A percentile compares a stretch with the other conserved stretches of the same genome.
These are phyloP conservation scores for Starmerella sirachaensis DNA, from an alignment of 805 yeast genomes.

Conservation along the genomic window DNA sequence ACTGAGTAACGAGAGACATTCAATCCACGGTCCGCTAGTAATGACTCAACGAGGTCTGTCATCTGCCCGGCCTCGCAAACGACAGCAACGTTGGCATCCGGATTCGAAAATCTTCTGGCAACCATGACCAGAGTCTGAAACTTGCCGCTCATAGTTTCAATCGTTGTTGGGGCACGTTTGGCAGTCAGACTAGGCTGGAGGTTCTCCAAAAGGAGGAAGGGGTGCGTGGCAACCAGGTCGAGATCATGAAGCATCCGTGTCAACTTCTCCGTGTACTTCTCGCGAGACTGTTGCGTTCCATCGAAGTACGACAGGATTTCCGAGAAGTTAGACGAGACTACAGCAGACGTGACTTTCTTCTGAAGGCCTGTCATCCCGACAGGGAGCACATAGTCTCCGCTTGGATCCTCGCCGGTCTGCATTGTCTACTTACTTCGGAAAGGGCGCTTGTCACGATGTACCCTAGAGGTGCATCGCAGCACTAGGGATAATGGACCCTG, in stretches of 20 bases:
- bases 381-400: slow-evolving; percentile 19
- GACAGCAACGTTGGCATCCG: slow-evolving; percentile 46
- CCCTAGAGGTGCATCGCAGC: too few species aligned
- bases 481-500: too few species aligned
- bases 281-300: slow-evolving; percentile 39
- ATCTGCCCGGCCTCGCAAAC: slow-evolving; percentile 58
- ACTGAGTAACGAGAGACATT: slow-evolving; percentile 59
- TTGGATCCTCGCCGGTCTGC: slow-evolving; percentile 4
- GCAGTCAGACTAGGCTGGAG: slow-evolving; percentile 56
- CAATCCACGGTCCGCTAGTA: slow-evolving; percentile 58
- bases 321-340: slow-evolving; percentile 79
- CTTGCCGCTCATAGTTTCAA: slow-evolving; percentile 46
- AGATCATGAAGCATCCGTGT: slow-evolving; percentile 64
- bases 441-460: background rate
- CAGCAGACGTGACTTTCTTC: slow-evolving; percentile 79
- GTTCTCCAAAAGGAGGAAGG: slow-evolving; percentile 72
- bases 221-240: slow-evolving; percentile 75
- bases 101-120: slow-evolving; percentile 40
- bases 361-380: slow-evolving; percentile 37
- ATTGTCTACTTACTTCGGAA: background rate
- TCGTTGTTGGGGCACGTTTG: slow-evolving; percentile 55
- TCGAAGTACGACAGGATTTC: slow-evolving; percentile 83
- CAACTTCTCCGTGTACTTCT: slow-evolving; percentile 42
- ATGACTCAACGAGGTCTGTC: slow-evolving; percentile 67
- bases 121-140: slow-evolving; percentile 59